Conservation (phyloP, 176 grass and related monocot species). For the Triticum monococcum region DNA sequence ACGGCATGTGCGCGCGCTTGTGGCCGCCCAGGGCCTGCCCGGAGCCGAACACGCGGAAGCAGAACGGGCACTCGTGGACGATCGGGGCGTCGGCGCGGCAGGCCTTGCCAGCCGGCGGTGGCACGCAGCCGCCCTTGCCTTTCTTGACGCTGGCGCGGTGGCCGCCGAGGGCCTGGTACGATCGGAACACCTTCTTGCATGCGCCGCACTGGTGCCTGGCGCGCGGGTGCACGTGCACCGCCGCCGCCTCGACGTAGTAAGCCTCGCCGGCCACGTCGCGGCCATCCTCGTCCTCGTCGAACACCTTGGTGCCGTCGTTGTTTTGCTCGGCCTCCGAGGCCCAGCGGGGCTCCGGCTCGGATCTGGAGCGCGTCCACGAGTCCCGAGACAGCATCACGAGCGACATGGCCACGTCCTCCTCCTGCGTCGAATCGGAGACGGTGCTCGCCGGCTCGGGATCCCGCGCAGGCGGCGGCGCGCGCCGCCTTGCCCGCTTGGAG, state of each 20-base stretch:
- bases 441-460: slow-evolving; percentile 59
- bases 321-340: slow-evolving; percentile 33
- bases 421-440: slow-evolving; percentile 62
- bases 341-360: slow-evolving; percentile 15
- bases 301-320: not conserved
- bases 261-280: not conserved
- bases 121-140: slow-evolving; percentile 59
- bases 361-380: slow-evolving; percentile 50
- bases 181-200: slow-evolving; percentile 81
- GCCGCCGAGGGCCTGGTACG: slow-evolving; percentile 82
- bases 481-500: slow-evolving; percentile 46
- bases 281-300: slow-evolving; percentile 10
- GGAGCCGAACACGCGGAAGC: slow-evolving; percentile 75
- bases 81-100: not conserved
- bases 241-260: not conserved
- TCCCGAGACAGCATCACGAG: slow-evolving; percentile 92
- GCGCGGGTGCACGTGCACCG: slow-evolving; percentile 1
- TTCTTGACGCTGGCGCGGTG: slow-evolving; percentile 86
- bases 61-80: slow-evolving; percentile 80
- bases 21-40: slow-evolving; percentile 93
- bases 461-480: not conserved
- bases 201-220: slow-evolving; percentile 59
- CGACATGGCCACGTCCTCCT: slow-evolving; percentile 78
- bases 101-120: slow-evolving; percentile 8
- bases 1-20: slow-evolving; percentile 64